A percentile compares a stretch with the other conserved stretches of the same genome.
Evolutionary conservation across 176 grass and related monocot species (phyloP).

Genomic region (Musa schizocarpa): DNA sequence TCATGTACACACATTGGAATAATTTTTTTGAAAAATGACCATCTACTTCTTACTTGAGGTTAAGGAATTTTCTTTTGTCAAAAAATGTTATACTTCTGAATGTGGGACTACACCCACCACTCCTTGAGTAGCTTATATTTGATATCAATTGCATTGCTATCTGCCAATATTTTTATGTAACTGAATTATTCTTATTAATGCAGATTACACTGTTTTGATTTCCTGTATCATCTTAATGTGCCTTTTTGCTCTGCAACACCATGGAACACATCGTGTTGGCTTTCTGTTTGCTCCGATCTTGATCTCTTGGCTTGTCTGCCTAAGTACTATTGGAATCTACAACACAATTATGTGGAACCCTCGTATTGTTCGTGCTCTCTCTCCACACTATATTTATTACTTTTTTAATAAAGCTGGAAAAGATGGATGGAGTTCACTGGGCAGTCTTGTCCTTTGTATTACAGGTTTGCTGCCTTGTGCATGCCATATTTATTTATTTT

Average conservation of each 20-base stretch:
- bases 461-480: conserved; percentile 44
- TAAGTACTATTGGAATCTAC: conserved; percentile 69
- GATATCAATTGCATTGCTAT: not conserved
- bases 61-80: not conserved
- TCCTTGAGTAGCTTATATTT: not conserved
- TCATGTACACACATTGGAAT: too few species aligned
- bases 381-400: conserved; percentile 76
- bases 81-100: not conserved
- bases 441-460: conserved; percentile 83
- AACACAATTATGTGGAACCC: conserved; percentile 86
- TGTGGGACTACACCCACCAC: not conserved
- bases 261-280: conserved; percentile 66
- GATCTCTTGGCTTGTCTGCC: conserved; percentile 73
- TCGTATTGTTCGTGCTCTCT: conserved; percentile 57
- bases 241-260: conserved; percentile 77
- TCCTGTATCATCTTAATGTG: conserved; percentile 49
- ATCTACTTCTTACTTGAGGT: not conserved
- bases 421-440: conserved; percentile 85
- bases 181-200: not conserved
- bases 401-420: conserved; percentile 83
- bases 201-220: conserved; percentile 69
- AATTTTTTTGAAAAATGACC: not conserved
- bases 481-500: not conserved
- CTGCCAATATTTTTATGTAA: not conserved
- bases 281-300: conserved; percentile 91